phyloP scores from a whole-genome alignment of 768 basidiomycete genomes.

The Tricholomella constricta region DNA sequence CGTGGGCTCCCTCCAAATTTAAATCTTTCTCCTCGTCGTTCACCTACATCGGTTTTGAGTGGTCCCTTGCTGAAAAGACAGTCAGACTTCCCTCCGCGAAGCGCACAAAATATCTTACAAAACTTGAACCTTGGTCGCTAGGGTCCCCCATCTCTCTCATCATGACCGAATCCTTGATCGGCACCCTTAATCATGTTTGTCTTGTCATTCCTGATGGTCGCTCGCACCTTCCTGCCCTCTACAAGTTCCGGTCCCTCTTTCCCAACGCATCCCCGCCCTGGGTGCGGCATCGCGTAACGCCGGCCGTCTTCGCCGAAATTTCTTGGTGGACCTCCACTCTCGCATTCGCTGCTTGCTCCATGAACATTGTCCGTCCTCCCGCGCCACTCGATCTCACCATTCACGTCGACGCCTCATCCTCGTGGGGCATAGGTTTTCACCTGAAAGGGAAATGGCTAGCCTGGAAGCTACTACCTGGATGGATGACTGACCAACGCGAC shows the following conservation, averaged over 20 bases:
- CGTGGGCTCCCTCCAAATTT: neutral
- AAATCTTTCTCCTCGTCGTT: neutral
- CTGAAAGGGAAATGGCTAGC: slow-evolving; percentile 37
- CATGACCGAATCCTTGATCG: slow-evolving; percentile 28
- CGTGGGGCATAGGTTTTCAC: no score
- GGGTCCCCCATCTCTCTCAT: slow-evolving; percentile 11
- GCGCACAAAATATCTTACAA: neutral
- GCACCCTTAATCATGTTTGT: slow-evolving; percentile 38
- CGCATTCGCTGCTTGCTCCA: slow-evolving; percentile 10
- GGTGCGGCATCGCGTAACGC: slow-evolving; percentile 12
- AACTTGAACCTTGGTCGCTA: slow-evolving; percentile 22
- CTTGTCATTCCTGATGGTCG: slow-evolving; percentile 32
- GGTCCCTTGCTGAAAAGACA: neutral
- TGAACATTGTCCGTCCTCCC: neutral
- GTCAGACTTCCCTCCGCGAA: neutral
- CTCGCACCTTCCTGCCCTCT: slow-evolving; percentile 29
- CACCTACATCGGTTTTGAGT: neutral
- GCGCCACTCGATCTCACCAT: slow-evolving; percentile 7
- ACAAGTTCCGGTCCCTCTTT: slow-evolving; percentile 28
- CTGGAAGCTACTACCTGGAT: slow-evolving; percentile 24
- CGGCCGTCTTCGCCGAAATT: slow-evolving; percentile 20
- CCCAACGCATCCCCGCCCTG: slow-evolving; percentile 10
- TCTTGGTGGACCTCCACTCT: slow-evolving; percentile 25
- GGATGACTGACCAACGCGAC: slow-evolving; percentile 27
- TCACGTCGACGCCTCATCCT: slow-evolving; percentile 35